Evolutionary conservation across 345 rosid species (phyloP).

Genomic region (Sonneratia caseolaris): DNA sequence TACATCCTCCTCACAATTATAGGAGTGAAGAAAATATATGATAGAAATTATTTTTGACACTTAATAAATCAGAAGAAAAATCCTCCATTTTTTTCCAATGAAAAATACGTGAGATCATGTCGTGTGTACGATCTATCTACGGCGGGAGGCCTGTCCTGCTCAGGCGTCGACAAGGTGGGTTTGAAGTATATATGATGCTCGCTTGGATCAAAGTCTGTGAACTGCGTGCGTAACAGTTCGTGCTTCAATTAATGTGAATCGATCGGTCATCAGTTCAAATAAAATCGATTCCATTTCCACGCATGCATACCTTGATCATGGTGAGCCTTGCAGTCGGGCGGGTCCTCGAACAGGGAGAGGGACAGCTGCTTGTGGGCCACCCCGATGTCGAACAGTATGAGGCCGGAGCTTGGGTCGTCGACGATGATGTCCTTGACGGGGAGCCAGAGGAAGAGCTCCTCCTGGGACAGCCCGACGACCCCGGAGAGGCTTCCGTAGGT

Average conservation of each 20-base stretch:
- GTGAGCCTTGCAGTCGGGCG: constrained; percentile 63
- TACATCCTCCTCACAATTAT: too few species aligned
- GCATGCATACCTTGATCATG: background rate
- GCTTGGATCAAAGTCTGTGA: background rate
- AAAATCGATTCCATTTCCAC: too few species aligned
- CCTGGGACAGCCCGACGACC: constrained; percentile 63
- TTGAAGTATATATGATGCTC: too few species aligned
- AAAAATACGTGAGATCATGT: too few species aligned
- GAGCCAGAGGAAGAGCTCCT: constrained; percentile 85
- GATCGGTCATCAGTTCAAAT: too few species aligned
- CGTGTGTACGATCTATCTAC: too few species aligned
- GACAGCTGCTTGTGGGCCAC: constrained; percentile 80
- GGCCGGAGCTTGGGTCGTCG: constrained; percentile 65
- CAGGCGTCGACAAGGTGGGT: too few species aligned
- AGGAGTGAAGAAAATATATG: background rate
- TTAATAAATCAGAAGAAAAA: too few species aligned
- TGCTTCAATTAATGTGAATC: background rate
- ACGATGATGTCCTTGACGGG: constrained; percentile 77
- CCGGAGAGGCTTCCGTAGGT: constrained; percentile 65
- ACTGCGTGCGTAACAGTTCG: background rate
- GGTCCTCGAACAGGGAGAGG: constrained; percentile 73
- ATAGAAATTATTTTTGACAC: too few species aligned
- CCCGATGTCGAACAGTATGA: constrained; percentile 83
- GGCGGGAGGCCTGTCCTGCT: too few species aligned
- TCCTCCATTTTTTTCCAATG: too few species aligned